phyloP scores from a whole-genome alignment of 768 basidiomycete species.

The Rhodotorula toruloides region DNA sequence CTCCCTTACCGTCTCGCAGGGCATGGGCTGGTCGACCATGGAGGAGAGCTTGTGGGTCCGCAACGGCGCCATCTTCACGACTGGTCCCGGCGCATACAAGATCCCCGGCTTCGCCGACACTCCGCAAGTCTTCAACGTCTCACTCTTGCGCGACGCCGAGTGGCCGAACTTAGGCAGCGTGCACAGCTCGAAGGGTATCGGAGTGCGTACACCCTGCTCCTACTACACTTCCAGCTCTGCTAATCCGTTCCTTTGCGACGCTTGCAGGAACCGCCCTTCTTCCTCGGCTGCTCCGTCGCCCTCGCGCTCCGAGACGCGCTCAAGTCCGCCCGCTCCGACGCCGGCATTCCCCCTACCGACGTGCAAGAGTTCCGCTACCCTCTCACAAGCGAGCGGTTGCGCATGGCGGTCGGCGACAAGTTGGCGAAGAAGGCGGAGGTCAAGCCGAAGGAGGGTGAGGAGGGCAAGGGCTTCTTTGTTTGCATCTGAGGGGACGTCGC shows the following conservation, averaged over 20 bases:
- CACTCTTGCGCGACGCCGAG: constrained; percentile 31
- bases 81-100: constrained; percentile 33
- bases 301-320: constrained; percentile 42
- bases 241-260: neutral
- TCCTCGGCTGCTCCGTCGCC: constrained; percentile 38
- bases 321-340: constrained; percentile 38
- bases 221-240: no score
- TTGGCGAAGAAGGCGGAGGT: constrained; percentile 23
- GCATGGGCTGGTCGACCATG: constrained; percentile 38
- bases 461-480: constrained; percentile 40
- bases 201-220: constrained; percentile 14
- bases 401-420: constrained; percentile 36
- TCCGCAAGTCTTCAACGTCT: constrained; percentile 39
- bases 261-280: constrained; percentile 41
- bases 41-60: constrained; percentile 40
- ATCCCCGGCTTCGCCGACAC: constrained; percentile 41
- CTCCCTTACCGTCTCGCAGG: no score
- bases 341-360: constrained; percentile 18
- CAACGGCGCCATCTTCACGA: constrained; percentile 41
- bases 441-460: constrained; percentile 39
- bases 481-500: constrained; percentile 24
- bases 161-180: constrained; percentile 34
- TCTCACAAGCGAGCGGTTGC: constrained; percentile 40
- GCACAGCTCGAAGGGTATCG: constrained; percentile 24
- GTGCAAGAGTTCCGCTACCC: constrained; percentile 33